Conservation (phyloP, 75 land plant species). For the Pinus albicaulis region DNA sequence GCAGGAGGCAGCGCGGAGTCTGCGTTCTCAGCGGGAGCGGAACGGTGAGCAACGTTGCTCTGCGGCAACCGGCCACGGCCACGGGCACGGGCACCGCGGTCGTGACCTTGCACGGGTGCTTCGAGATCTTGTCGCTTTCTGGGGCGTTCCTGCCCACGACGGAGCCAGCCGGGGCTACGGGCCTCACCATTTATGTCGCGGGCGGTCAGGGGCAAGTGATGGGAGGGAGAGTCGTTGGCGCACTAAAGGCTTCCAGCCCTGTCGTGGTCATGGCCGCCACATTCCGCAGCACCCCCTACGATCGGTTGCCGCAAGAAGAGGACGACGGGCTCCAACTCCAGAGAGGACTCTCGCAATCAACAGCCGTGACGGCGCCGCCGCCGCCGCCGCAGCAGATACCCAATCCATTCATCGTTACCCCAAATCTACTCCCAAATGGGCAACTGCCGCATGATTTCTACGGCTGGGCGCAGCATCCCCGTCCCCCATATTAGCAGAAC, state of each 20-base stretch:
- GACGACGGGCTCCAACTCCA: conserved; percentile 13
- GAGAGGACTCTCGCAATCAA: background rate
- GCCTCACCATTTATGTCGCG: conserved; percentile 34
- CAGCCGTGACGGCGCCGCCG: background rate
- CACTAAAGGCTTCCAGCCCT: conserved; percentile 38
- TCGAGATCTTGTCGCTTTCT: conserved; percentile 41
- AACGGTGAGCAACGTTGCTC: conserved; percentile 36
- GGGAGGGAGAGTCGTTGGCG: conserved; percentile 44
- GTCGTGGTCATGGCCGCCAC: conserved; percentile 40
- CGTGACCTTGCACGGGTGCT: conserved; percentile 41
- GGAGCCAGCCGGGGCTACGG: conserved; percentile 23
- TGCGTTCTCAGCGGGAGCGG: conserved; percentile 43
- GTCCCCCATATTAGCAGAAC: conserved; percentile 9
- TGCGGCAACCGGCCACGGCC: conserved; percentile 44
- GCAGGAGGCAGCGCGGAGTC: conserved; percentile 33
- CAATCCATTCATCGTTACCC: conserved; percentile 24
- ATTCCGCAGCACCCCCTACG: conserved; percentile 31
- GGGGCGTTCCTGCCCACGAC: conserved; percentile 43
- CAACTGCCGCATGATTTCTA: conserved; percentile 37
- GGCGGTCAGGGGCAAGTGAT: conserved; percentile 43
- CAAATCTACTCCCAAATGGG: conserved; percentile 26
- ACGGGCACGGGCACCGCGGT: conserved; percentile 40
- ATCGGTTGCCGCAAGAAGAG: conserved; percentile 35
- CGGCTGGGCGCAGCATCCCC: conserved; percentile 33
- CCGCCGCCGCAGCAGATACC: background rate